Evolutionary conservation across 305 asterid species (phyloP).

Genomic region (Fraxinus ornus): DNA sequence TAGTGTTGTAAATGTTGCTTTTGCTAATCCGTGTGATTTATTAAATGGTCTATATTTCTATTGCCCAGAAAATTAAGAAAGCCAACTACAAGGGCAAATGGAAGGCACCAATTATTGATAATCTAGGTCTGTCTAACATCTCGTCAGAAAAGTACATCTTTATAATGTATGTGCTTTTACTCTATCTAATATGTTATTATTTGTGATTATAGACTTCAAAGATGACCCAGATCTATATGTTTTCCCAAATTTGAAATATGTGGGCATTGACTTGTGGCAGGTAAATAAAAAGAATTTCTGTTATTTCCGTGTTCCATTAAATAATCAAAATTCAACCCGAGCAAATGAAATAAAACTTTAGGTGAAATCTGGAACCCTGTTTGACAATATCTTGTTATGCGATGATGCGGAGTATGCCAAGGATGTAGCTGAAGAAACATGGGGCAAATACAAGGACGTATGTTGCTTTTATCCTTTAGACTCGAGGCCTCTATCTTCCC

Average conservation of each 20-base stretch:
- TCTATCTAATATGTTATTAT: neutral
- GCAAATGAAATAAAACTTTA: constrained; percentile 26
- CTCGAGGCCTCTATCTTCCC: neutral
- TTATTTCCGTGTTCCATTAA: neutral
- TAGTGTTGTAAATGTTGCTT: neutral
- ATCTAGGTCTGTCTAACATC: constrained; percentile 61
- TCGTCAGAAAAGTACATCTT: neutral
- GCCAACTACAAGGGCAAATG: constrained; percentile 96
- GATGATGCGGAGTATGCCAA: constrained; percentile 92
- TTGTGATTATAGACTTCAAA: constrained; percentile 60
- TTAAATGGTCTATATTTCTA: neutral
- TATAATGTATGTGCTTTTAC: neutral
- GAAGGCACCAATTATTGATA: constrained; percentile 94
- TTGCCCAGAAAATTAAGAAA: constrained; percentile 82
- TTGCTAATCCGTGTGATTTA: neutral
- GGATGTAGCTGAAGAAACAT: constrained; percentile 83
- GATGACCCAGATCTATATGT: constrained; percentile 91
- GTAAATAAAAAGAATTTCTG: constrained; percentile 27
- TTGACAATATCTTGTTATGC: constrained; percentile 71
- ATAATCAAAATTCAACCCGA: neutral
- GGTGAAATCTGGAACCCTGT: constrained; percentile 98
- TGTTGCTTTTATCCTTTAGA: constrained; percentile 23
- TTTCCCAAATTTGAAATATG: constrained; percentile 83
- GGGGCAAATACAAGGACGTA: constrained; percentile 96
- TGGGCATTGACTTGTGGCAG: constrained; percentile 98